Conservation (phyloP, 106 monocot genomes). For the Iris macrosiphon region DNA sequence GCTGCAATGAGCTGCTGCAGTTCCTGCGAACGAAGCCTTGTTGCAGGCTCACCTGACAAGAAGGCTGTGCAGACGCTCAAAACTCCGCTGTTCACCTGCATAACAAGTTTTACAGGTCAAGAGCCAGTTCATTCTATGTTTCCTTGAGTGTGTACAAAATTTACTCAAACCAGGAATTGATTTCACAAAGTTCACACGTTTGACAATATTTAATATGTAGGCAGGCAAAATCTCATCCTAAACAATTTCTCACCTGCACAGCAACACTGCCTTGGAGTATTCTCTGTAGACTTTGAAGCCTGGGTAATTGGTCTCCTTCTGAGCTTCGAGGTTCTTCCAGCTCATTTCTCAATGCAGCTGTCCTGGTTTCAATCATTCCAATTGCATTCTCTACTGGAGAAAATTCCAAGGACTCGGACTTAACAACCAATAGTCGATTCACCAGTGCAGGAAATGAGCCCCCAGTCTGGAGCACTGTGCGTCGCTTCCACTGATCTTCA, state of each 20-base stretch:
- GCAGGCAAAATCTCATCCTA: too few species aligned
- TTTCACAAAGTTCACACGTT: too few species aligned
- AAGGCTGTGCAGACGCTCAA: slow-evolving; percentile 96
- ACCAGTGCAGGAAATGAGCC: slow-evolving; percentile 98
- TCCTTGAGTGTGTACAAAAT: too few species aligned
- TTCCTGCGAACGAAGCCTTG: slow-evolving; percentile 94
- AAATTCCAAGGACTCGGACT: slow-evolving; percentile 91
- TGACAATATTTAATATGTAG: too few species aligned
- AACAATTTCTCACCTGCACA: slow-evolving; percentile 62
- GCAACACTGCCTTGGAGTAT: slow-evolving; percentile 99
- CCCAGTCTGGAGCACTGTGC: slow-evolving; percentile 88
- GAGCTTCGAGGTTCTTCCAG: slow-evolving; percentile 97
- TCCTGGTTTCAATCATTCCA: slow-evolving; percentile 98
- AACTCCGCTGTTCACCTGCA: slow-evolving; percentile 97
- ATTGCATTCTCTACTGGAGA: slow-evolving; percentile 99
- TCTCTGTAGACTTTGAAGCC: slow-evolving; percentile 93
- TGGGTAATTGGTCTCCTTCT: slow-evolving; percentile 90
- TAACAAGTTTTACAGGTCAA: background rate
- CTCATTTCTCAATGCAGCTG: slow-evolving; percentile 91
- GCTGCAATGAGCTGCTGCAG: slow-evolving; percentile 98
- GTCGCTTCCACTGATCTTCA: slow-evolving; percentile 97
- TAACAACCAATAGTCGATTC: slow-evolving; percentile 75
- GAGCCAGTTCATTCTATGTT: background rate
- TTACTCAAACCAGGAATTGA: too few species aligned
- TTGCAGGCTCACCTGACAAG: slow-evolving; percentile 95